Conservation (phyloP, 2,329 filamentous ascomycete genomes). For the Verticillium longisporum region DNA sequence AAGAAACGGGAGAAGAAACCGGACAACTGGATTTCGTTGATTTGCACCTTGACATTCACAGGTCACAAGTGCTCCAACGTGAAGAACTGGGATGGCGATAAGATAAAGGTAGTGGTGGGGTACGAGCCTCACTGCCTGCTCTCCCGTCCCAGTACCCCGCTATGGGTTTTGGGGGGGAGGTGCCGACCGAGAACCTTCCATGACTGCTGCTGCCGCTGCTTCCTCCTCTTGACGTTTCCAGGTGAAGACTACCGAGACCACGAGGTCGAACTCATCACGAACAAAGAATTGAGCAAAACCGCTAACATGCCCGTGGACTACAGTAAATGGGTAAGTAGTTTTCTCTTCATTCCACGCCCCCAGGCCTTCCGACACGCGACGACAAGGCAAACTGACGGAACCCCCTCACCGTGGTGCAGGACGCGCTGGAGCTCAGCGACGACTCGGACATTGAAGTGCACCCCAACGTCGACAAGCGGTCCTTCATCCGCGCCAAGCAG, state of each 20-base stretch:
- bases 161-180: not conserved
- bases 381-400: conserved; percentile 6
- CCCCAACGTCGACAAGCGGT: conserved; percentile 96
- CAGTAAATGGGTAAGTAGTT: conserved; percentile 58
- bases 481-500: conserved; percentile 97
- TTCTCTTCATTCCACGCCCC: not conserved
- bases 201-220: not conserved
- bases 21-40: too few relatives aligned
- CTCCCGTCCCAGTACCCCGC: not conserved
- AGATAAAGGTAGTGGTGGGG: not conserved
- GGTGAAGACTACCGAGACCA: conserved; percentile 7
- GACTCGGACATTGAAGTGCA: conserved; percentile 98
- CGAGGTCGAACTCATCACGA: not conserved
- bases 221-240: conserved; percentile 1
- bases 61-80: too few relatives aligned
- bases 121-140: not conserved
- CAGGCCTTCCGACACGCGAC: not conserved
- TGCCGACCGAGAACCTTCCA: conserved; percentile 13
- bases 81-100: not conserved
- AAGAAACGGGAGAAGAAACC: not conserved
- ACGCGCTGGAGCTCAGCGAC: conserved; percentile 92
- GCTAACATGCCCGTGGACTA: conserved; percentile 47
- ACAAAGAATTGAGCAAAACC: not conserved
- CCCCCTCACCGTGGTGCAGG: conserved; percentile 35
- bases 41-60: too few relatives aligned